Base-by-base conservation (phyloP, 106 monocot species). In the Amphibolis antarctica region DNA sequence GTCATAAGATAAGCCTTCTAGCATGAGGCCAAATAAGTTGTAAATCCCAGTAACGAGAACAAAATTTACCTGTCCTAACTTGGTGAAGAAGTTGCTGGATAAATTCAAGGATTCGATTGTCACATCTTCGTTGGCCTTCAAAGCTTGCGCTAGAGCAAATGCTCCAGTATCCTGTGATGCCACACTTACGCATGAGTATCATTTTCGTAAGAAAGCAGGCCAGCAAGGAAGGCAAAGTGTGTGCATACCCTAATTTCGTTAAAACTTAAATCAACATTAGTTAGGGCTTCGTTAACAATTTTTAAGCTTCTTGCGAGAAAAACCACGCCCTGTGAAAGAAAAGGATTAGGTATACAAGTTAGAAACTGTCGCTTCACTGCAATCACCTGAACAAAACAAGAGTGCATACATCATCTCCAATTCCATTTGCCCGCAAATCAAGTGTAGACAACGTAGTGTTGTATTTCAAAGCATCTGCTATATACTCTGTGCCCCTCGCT, bases 391-490 rank as follows among this genome's bases (percentile, higher is more conserved):
- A 10, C 23, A 25, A 28, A 45, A 12, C 26, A n/a, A n/a, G 29
- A 17, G 6, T 28, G 4, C 53, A 28, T 85, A 99, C 98, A 78
- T 88, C 91, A 77, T 99, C 87, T 52, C 86, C 82, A 66, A 99
- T 80, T 28, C 98, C 91, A 72, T 99, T 99, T 75, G 91, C 98
- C 44, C 98, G 74, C 64, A 91, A 70, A 69, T 99, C 98, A 67
- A 99, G 73, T 62, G 91, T 99, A 36, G 69, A 69, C 62, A 99
- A 51, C 10, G 87, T 91, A 1, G 85, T 88, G 73, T 99, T 99
- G 72, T 99, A 99, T 80, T 88, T 99, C 63, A 99, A 82, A 64
- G 85, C 88, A 81, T 99, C 91, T 26, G 91, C 87, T 75, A 99
- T 63, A 62, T 76, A 77, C 62, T 98, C 91, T 11, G 88, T 82